A percentile compares a stretch with the other conserved stretches of the same genome.
phyloP scores from a whole-genome alignment of 805 yeast species.

The Yarrowia divulgata region DNA sequence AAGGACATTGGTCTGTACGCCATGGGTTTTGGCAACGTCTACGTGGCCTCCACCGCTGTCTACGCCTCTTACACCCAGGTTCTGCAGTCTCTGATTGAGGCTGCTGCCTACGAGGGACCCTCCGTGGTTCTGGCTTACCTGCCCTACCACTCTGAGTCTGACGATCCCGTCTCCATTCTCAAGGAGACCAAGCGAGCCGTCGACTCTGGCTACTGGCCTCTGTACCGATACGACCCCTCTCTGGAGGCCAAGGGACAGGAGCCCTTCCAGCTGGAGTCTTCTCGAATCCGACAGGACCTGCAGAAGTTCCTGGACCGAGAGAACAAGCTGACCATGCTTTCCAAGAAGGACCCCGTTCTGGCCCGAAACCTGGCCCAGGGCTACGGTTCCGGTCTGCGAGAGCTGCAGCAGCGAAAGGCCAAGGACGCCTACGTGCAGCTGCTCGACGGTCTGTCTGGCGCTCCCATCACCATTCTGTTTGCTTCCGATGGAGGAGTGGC shows the following conservation, averaged over 20 bases:
- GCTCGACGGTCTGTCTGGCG: constrained; percentile 88
- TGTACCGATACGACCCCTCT: constrained; percentile 82
- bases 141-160: constrained; percentile 69
- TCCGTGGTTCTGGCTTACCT: constrained; percentile 89
- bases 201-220: constrained; percentile 96
- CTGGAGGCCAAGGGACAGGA: constrained; percentile 58
- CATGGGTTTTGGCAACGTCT: constrained; percentile 87
- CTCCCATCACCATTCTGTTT: constrained; percentile 83
- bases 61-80: constrained; percentile 94
- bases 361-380: constrained; percentile 73
- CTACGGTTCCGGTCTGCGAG: constrained; percentile 66
- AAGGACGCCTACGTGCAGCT: constrained; percentile 78
- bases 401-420: constrained; percentile 69
- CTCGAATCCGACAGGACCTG: constrained; percentile 76
- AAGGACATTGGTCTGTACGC: constrained; percentile 94
- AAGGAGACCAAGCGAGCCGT: constrained; percentile 89
- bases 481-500: constrained; percentile 96
- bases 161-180: constrained; percentile 74
- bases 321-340: constrained; percentile 80
- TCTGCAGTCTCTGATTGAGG: constrained; percentile 85
- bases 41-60: constrained; percentile 93
- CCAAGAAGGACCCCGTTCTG: constrained; percentile 73
- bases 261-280: constrained; percentile 83
- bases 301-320: constrained; percentile 86
- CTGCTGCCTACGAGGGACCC: constrained; percentile 88